Percentiles rank a stretch among this genome's conserved stretches.
phyloP scores from a whole-genome alignment of 2,329 filamentous ascomycete genomes.

The Penicillium sp. region DNA sequence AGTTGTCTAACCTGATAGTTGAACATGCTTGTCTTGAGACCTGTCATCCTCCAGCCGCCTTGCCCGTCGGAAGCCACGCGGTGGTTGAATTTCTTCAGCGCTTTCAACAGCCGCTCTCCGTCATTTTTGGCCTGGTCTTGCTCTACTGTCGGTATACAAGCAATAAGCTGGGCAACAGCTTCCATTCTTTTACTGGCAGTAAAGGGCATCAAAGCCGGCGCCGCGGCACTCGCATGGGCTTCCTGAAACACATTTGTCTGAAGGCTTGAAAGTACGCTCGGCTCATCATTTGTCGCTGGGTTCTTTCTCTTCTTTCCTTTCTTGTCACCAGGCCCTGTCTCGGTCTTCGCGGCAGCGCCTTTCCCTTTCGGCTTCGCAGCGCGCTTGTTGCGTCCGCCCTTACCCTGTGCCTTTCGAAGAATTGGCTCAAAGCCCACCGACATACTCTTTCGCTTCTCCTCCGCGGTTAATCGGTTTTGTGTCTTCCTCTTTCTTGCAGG shows the following conservation, averaged over 20 bases:
- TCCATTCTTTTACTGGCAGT: constrained; percentile 29
- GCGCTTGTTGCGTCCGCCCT: neutral
- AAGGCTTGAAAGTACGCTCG: constrained; percentile 24
- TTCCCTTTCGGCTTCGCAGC: neutral
- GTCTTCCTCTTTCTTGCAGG: constrained; percentile 2
- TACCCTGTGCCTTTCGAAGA: neutral
- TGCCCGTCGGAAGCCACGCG: constrained; percentile 33
- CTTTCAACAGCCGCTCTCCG: constrained; percentile 29
- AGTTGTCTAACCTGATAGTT: constrained; percentile 38
- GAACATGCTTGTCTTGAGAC: constrained; percentile 40
- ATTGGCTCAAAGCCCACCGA: constrained; percentile 19
- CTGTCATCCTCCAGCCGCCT: constrained; percentile 38
- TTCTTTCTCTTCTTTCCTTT: constrained; percentile 7
- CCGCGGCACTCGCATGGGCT: constrained; percentile 32
- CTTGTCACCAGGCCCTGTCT: neutral
- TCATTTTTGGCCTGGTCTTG: constrained; percentile 30
- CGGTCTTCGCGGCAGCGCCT: neutral
- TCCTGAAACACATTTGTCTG: constrained; percentile 28
- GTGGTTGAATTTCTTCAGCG: constrained; percentile 35
- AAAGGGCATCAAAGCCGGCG: constrained; percentile 31
- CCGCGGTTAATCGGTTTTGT: constrained; percentile 21
- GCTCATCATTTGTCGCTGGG: neutral
- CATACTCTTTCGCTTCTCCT: constrained; percentile 22
- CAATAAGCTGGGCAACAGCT: constrained; percentile 41
- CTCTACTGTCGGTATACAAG: constrained; percentile 35